Evolutionary conservation across 2,329 filamentous ascomycete species (phyloP).

Genomic region (Clonostachys chloroleuca): DNA sequence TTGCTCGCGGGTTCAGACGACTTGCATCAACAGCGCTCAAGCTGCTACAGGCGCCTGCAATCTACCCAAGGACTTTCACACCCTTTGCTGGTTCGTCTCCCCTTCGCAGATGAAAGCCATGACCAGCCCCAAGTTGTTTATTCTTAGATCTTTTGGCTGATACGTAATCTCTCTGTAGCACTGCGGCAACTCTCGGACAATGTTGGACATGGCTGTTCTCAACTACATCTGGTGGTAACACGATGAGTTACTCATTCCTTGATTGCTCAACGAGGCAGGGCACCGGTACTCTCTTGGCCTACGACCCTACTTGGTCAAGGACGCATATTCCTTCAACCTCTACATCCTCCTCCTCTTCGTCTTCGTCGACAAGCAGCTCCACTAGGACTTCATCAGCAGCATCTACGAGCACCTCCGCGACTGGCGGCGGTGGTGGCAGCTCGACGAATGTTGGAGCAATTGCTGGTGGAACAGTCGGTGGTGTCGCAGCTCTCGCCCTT

Average conservation of each 20-base stretch:
- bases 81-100: constrained; percentile 24
- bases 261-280: constrained; percentile 17
- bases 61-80: constrained; percentile 20
- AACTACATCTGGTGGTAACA: constrained; percentile 7
- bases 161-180: constrained; percentile 5
- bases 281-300: constrained; percentile 17
- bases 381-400: constrained; percentile 2
- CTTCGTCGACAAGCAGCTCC: background rate
- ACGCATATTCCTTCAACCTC: constrained; percentile 9
- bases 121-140: background rate
- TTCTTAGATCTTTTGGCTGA: constrained; percentile 2
- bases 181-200: constrained; percentile 1
- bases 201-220: constrained; percentile 23
- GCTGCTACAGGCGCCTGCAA: constrained; percentile 15
- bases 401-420: constrained; percentile 3
- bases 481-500: constrained; percentile 33
- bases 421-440: constrained; percentile 13
- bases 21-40: constrained; percentile 20
- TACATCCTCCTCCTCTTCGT: constrained; percentile 1
- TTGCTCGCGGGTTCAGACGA: constrained; percentile 22
- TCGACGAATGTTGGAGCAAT: constrained; percentile 34
- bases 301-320: constrained; percentile 15
- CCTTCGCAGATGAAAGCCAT: background rate
- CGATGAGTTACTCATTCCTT: constrained; percentile 13
- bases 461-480: constrained; percentile 40